Percentiles rank a stretch among this genome's conserved stretches.
Evolutionary conservation across 768 basidiomycete species (phyloP).

Genomic region (Clavaria fumosa): DNA sequence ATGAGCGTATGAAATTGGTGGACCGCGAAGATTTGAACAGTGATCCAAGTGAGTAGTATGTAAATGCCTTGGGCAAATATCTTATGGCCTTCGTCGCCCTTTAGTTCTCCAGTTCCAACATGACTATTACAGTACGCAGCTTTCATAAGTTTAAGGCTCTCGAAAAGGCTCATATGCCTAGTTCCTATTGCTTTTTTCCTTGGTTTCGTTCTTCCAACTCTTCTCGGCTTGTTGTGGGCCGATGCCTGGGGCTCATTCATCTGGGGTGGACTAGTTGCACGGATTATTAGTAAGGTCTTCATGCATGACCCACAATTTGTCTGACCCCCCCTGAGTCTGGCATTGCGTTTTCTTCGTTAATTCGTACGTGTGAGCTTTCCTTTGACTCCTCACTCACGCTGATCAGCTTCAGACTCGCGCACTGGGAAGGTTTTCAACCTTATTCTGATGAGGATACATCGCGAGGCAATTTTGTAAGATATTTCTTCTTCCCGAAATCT

Average conservation of each 20-base stretch:
- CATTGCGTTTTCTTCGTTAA: constrained; percentile 60
- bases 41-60: constrained; percentile 57
- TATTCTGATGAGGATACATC: constrained; percentile 75
- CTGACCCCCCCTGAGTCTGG: constrained; percentile 32
- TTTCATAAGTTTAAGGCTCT: neutral
- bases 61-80: too few species aligned
- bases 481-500: neutral
- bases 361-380: constrained; percentile 30
- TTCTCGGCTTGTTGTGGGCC: constrained; percentile 41
- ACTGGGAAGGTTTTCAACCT: constrained; percentile 69
- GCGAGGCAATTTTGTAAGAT: constrained; percentile 48
- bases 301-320: neutral
- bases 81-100: too few species aligned
- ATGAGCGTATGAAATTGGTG: constrained; percentile 43
- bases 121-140: constrained; percentile 37
- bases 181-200: constrained; percentile 45
- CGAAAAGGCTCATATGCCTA: constrained; percentile 12
- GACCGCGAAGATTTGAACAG: constrained; percentile 52
- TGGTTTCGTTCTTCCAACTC: constrained; percentile 42
- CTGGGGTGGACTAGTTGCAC: constrained; percentile 53
- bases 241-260: constrained; percentile 54
- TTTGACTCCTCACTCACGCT: neutral
- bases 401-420: constrained; percentile 37
- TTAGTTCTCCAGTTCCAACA: constrained; percentile 60
- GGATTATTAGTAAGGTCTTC: constrained; percentile 36